Evolutionary conservation across 768 basidiomycete genomes (phyloP), one percentile per base, ranked within the genome.

Genomic region (Russula olivacea): DNA sequence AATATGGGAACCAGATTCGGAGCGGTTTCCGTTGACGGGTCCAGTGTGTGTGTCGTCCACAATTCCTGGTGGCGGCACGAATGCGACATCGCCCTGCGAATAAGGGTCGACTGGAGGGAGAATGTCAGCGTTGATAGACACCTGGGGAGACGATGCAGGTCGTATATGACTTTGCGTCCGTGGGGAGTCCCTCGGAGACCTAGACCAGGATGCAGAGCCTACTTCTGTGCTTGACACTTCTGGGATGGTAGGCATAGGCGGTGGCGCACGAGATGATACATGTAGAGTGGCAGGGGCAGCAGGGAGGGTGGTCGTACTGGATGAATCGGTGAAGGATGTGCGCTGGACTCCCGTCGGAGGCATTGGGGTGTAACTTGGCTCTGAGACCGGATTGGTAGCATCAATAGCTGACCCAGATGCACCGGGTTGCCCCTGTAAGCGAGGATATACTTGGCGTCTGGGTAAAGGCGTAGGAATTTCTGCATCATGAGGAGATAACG

Each of bases 261-360:
- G 57, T 21, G 62, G 56, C 11, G 57, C 61, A 25, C 56, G 61
- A 49, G 51, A 59, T 32, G 58, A 25, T 32, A 48, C 53, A 38
- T 30, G 45, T 15, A 19, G 25, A 30, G 28, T 14, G n/a, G 40
- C 10, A 25, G 65, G 57, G 32, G 48, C 65, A 25, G 48, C 61
- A 53, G 65, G 65, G 28, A 66, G 65, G 30, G 58, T 64, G 19
- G 63, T 64, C n/a, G 65, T 64, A 36, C 62, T 66, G 23, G 61
- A 49, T 36, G 65, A 64, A 55, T 54, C 65, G 4, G 34, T 23
- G 3, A 54, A 64, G 30, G 23, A 6, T 25, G 58, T 21, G 15
- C 38, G 63, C 48, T 28, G 45, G 3, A 64, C 14, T 14, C 54
- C 47, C 21, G 36, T 28, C n/a, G 40, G 21, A 19, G 53, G n/a